Percentiles rank a stretch among this genome's conserved stretches.
Conservation (phyloP, 139 green algal species). For the Asterochloris sp. region DNA sequence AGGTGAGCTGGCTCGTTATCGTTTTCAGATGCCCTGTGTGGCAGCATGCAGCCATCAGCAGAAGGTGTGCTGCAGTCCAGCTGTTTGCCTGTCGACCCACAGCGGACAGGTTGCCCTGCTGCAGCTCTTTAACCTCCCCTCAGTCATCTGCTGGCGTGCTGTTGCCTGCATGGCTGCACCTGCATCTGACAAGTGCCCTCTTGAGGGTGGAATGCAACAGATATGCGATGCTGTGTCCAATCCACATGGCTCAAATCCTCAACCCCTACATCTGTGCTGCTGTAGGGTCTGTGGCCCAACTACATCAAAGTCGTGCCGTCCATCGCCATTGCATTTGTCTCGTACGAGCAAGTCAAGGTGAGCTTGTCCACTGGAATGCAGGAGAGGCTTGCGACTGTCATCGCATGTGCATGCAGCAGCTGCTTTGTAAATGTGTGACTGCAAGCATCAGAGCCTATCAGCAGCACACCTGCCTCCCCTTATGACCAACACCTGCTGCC, state of each 20-base stretch:
- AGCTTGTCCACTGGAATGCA: too few species aligned
- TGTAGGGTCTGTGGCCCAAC: slow-evolving; percentile 91
- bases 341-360: slow-evolving; percentile 79
- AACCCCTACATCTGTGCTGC: background rate
- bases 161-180: background rate
- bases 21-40: background rate
- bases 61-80: background rate
- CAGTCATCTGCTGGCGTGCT: background rate
- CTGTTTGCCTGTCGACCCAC: background rate
- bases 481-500: too few species aligned
- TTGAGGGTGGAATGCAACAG: background rate
- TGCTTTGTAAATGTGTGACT: too few species aligned
- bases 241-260: background rate
- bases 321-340: slow-evolving; percentile 98
- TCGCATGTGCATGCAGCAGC: too few species aligned
- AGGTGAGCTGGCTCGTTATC: slow-evolving; percentile 36
- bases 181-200: too few species aligned
- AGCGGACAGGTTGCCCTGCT: background rate
- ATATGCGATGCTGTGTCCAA: slow-evolving; percentile 1
- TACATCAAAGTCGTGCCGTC: slow-evolving; percentile 98
- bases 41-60: slow-evolving; percentile 1
- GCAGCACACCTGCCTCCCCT: too few species aligned
- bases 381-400: too few species aligned
- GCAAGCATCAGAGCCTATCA: too few species aligned
- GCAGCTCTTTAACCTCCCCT: too few species aligned